Evolutionary conservation across 176 grass and related monocot species (phyloP).

Genomic region (Metroxylon sagu): DNA sequence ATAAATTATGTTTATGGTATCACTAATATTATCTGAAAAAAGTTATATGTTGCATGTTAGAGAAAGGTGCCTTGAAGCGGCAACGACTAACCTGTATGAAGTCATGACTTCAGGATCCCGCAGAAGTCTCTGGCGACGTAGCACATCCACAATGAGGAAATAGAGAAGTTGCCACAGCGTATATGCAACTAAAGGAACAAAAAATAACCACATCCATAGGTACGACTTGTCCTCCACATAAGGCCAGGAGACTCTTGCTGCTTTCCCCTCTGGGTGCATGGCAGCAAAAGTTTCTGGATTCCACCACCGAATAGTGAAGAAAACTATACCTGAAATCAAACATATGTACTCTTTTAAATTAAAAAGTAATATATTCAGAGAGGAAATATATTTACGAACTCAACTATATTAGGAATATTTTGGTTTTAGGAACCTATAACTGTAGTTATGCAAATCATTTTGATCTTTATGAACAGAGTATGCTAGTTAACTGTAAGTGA

Average conservation of each 20-base stretch:
- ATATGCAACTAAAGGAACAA: constrained; percentile 90
- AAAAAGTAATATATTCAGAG: not conserved
- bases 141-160: constrained; percentile 80
- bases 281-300: constrained; percentile 92
- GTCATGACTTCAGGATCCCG: constrained; percentile 98
- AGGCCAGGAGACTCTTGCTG: constrained; percentile 81
- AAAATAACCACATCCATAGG: constrained; percentile 90
- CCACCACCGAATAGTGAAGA: constrained; percentile 98
- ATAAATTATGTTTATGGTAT: too few species aligned
- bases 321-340: constrained; percentile 67
- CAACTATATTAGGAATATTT: not conserved
- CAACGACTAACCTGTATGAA: constrained; percentile 61
- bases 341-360: not conserved
- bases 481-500: too few species aligned
- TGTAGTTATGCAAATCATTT: too few species aligned
- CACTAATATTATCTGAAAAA: not conserved
- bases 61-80: too few species aligned
- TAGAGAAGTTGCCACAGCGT: constrained; percentile 88
- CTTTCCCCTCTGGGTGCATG: constrained; percentile 86
- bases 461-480: too few species aligned
- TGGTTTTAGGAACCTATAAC: not conserved
- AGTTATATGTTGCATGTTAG: too few species aligned
- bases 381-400: too few species aligned
- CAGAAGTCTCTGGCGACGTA: constrained; percentile 72
- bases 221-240: constrained; percentile 91